These are phyloP conservation scores for Rosa hybrid DNA, from an alignment of 331 rosid species.

Conservation along the genomic window DNA sequence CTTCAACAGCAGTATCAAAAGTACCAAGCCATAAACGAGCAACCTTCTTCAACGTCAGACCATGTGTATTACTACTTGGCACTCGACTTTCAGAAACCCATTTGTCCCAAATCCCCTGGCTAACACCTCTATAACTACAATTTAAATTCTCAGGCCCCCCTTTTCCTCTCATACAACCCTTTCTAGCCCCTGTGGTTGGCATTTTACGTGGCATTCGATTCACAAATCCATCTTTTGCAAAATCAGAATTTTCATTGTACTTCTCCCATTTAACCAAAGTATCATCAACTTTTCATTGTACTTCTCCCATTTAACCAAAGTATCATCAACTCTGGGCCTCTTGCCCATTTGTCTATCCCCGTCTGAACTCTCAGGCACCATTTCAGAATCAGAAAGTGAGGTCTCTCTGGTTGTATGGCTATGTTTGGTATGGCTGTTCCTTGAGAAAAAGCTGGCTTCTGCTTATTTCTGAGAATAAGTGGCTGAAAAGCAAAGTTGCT, in stretches of 20 bases:
- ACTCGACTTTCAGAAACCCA: constrained; percentile 78
- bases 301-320: constrained; percentile 11
- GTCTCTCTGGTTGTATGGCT: too few species aligned
- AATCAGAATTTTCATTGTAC: constrained; percentile 28
- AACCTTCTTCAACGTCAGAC: constrained; percentile 29
- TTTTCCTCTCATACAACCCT: constrained; percentile 89
- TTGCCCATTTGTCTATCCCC: too few species aligned
- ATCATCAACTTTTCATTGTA: constrained; percentile 15
- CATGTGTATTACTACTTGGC: constrained; percentile 33
- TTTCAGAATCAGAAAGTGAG: too few species aligned
- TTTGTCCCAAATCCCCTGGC: constrained; percentile 93
- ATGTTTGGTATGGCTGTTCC: too few species aligned
- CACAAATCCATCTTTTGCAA: constrained; percentile 35
- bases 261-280: constrained; percentile 12
- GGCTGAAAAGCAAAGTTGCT: too few species aligned
- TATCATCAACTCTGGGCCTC: too few species aligned
- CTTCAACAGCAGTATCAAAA: constrained; percentile 65
- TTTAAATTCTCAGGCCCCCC: constrained; percentile 70
- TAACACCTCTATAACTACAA: constrained; percentile 72
- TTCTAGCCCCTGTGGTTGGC: constrained; percentile 29
- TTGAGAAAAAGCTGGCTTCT: too few species aligned
- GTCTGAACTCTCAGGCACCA: too few species aligned
- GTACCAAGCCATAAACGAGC: constrained; percentile 88
- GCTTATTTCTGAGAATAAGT: too few species aligned
- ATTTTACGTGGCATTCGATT: background rate